These are phyloP conservation scores for Penicillium digitatum DNA, from an alignment of 2,329 filamentous ascomycete genomes.

Conservation along the genomic window DNA sequence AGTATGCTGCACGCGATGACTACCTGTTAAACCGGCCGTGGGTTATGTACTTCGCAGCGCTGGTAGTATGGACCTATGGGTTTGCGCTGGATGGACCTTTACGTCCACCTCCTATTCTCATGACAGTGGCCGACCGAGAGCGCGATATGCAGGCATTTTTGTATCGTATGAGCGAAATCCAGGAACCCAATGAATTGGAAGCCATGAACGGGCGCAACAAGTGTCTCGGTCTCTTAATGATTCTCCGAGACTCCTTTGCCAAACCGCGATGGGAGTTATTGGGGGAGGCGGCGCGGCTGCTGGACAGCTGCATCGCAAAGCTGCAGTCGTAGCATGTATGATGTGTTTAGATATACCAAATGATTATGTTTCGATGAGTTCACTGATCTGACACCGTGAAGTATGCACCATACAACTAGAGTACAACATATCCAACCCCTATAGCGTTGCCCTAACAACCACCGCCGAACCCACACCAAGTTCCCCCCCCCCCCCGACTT, in stretches of 20 bases:
- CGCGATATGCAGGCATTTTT: conserved; percentile 78
- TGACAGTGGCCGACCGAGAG: conserved; percentile 62
- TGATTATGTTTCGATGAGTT: conserved; percentile 2
- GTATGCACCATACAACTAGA: neutral
- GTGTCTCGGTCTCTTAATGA: conserved; percentile 74
- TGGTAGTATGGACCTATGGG: conserved; percentile 94
- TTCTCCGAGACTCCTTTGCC: conserved; percentile 76
- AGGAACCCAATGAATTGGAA: conserved; percentile 72
- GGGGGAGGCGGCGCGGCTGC: conserved; percentile 75
- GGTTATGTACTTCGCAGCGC: conserved; percentile 87
- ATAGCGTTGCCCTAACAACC: conserved; percentile 24
- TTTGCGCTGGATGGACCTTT: conserved; percentile 82
- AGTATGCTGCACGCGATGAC: conserved; percentile 82
- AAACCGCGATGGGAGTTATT: conserved; percentile 87
- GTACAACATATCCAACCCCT: neutral
- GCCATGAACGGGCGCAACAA: conserved; percentile 71
- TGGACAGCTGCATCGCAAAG: conserved; percentile 75
- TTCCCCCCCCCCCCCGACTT: conserved; percentile 5
- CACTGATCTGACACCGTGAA: neutral
- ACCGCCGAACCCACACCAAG: conserved; percentile 14
- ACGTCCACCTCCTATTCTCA: conserved; percentile 49
- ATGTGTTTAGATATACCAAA: conserved; percentile 5
- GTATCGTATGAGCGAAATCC: conserved; percentile 64
- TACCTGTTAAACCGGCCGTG: conserved; percentile 87
- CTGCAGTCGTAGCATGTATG: conserved; percentile 33